Conservation (phyloP, 345 rosid species). For the Chamaenerion angustifolium region DNA sequence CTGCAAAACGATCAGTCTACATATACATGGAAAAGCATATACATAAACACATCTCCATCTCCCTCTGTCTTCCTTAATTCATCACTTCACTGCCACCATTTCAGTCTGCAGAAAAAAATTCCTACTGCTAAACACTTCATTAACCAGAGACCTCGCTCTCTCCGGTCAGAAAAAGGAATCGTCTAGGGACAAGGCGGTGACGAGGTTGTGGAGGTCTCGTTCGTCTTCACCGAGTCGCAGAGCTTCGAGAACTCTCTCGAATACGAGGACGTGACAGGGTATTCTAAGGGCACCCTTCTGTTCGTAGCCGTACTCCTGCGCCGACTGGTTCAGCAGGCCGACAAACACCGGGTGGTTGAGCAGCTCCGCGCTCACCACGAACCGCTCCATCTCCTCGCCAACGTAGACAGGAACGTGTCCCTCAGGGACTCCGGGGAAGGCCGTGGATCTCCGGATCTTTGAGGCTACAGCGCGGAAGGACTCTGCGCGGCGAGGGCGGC, state of each 20-base stretch:
- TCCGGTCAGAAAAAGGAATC: neutral
- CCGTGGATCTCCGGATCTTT: conserved; percentile 26
- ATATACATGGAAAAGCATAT: no score
- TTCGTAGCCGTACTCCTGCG: conserved; percentile 89
- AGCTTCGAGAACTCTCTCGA: conserved; percentile 71
- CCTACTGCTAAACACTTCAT: no score
- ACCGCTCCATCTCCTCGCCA: conserved; percentile 85
- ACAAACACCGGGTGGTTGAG: conserved; percentile 77
- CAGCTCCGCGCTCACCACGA: conserved; percentile 70
- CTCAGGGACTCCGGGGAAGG: conserved; percentile 29
- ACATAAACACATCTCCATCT: no score
- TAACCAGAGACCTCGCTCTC: no score
- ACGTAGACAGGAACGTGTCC: conserved; percentile 90
- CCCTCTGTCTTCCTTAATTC: no score
- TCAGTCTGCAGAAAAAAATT: no score
- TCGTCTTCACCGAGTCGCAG: conserved; percentile 57
- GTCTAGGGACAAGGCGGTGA: conserved; percentile 4
- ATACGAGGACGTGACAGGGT: conserved; percentile 72
- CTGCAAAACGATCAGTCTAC: no score
- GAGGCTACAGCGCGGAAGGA: conserved; percentile 13
- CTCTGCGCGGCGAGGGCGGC: conserved; percentile 2
- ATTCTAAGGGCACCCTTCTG: conserved; percentile 81
- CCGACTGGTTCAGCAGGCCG: conserved; percentile 62
- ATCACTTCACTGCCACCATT: no score
- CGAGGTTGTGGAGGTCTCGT: conserved; percentile 1